A percentile compares a stretch with the other conserved stretches of the same genome.
phyloP scores from a whole-genome alignment of 1,284 basidiomycete species.

The Boletus mariae region DNA sequence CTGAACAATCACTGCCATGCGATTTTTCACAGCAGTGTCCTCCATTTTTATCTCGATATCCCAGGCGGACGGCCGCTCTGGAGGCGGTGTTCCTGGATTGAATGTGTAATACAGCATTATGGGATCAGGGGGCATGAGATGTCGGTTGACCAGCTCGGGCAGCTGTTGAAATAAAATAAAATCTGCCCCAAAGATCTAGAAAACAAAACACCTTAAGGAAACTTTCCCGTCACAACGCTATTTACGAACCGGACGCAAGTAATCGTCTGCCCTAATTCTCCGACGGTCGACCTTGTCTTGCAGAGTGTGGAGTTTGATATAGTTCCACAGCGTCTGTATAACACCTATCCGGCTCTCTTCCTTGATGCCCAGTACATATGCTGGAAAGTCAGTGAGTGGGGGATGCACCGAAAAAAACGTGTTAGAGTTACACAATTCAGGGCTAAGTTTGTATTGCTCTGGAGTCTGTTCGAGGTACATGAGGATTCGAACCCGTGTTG shows the following conservation, averaged over 20 bases:
- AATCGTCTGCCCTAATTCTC: slow-evolving; percentile 73
- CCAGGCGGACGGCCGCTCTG: slow-evolving; percentile 70
- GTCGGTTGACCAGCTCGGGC: slow-evolving; percentile 83
- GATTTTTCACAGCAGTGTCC: slow-evolving; percentile 70
- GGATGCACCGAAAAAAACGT: slow-evolving; percentile 6
- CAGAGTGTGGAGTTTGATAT: slow-evolving; percentile 81
- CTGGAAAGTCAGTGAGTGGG: slow-evolving; percentile 29
- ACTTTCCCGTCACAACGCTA: background rate
- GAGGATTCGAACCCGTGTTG: slow-evolving; percentile 75
- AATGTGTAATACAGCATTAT: slow-evolving; percentile 80
- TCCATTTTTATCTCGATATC: slow-evolving; percentile 91
- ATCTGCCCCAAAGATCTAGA: slow-evolving; percentile 65
- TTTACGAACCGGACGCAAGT: slow-evolving; percentile 56
- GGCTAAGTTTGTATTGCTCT: slow-evolving; percentile 79
- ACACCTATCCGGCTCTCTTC: slow-evolving; percentile 85
- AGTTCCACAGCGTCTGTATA: slow-evolving; percentile 87
- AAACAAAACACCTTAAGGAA: background rate
- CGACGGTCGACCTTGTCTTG: slow-evolving; percentile 90
- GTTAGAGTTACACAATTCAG: slow-evolving; percentile 61
- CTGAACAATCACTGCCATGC: slow-evolving; percentile 75
- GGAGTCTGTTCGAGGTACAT: slow-evolving; percentile 85
- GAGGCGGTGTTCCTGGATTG: slow-evolving; percentile 53
- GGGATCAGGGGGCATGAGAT: slow-evolving; percentile 77
- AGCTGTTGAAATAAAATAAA: slow-evolving; percentile 76
- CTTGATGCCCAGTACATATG: slow-evolving; percentile 72